Evolutionary conservation across 306 rosid genomes (phyloP).

Genomic region (Senna siamea): DNA sequence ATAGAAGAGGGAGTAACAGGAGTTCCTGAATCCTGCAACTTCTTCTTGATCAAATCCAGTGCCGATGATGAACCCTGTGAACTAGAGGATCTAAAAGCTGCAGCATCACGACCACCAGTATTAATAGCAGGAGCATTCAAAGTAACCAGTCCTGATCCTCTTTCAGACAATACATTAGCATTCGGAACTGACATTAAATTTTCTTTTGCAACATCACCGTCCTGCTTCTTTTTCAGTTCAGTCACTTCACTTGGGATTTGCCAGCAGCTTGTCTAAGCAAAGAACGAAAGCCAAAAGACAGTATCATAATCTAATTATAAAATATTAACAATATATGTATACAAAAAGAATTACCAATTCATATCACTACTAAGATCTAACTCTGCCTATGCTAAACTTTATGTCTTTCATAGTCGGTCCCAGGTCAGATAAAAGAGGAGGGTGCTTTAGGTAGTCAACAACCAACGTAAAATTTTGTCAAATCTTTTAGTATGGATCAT

Average conservation of each 20-base stretch:
- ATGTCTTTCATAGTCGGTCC: no score
- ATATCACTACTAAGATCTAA: neutral
- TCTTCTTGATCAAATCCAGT: conserved; percentile 88
- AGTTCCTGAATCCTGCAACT: conserved; percentile 91
- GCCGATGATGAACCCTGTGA: conserved; percentile 79
- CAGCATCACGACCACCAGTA: conserved; percentile 94
- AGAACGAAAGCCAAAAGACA: conserved; percentile 33
- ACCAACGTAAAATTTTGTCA: no score
- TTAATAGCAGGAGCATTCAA: conserved; percentile 87
- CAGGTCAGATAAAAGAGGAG: no score
- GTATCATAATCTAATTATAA: conserved; percentile 8
- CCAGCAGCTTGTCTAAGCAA: conserved; percentile 90
- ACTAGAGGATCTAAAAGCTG: conserved; percentile 60
- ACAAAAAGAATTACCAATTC: neutral
- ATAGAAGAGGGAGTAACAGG: conserved; percentile 76
- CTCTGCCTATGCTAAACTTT: no score
- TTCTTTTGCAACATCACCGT: conserved; percentile 66
- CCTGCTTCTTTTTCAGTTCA: conserved; percentile 83
- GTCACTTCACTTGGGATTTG: conserved; percentile 95
- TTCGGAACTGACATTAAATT: conserved; percentile 56
- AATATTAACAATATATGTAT: conserved; percentile 6
- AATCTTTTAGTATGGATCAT: no score
- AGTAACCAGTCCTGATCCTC: conserved; percentile 67
- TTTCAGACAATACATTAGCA: conserved; percentile 64
- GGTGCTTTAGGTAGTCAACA: no score